Evolutionary conservation across 2,329 filamentous ascomycete species (phyloP), one percentile per base, ranked within the genome.

Genomic region (Mycosphaerelloides madeirae): DNA sequence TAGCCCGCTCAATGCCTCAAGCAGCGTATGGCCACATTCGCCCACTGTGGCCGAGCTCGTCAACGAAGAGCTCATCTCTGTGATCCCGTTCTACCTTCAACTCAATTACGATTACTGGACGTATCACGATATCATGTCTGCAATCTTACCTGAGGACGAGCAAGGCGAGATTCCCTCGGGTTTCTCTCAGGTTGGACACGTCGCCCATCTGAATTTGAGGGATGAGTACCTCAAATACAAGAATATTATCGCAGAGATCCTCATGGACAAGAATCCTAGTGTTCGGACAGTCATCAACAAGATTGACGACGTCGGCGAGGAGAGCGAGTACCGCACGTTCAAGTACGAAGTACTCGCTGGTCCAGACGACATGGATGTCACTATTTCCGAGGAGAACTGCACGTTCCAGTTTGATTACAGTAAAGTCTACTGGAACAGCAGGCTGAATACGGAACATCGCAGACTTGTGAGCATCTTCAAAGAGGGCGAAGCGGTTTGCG

Each of bases 341-440:
- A 77, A 78, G 25, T 97, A 95, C 70, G 93, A 98, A 69, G 78
- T 97, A 12, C 78, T 98, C 1, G 83, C 82, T 1, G 93, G 93
- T 0, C 78, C 81, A 1, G 80, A 88, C 57, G 83, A 97, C 60
- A 73, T 96, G 66, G 81, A 90, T 41, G 93, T 98, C 43, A 80
- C 86, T 51, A 78, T 93, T 41, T 80, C 79, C 53, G 89, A 96
- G 68, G 84, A 86, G 58, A 79, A 81, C 49, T 97, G 93, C 70
- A 72, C 76, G n/a, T 98, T 95, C 71, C 76, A 76, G 44, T 97
- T 98, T 66, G 87, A 98, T 71, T 98, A 95, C 66, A 80, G 85
- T 50, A 94, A 94, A 57, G 93, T 98, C 3, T 98, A 98, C 74
- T 98, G 91, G 91, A 98, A 98, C 69, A 89, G 83, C 60, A 83